These are phyloP conservation scores for Sporisorium scitamineum DNA, from an alignment of 1,284 basidiomycete species.

Conservation along the genomic window DNA sequence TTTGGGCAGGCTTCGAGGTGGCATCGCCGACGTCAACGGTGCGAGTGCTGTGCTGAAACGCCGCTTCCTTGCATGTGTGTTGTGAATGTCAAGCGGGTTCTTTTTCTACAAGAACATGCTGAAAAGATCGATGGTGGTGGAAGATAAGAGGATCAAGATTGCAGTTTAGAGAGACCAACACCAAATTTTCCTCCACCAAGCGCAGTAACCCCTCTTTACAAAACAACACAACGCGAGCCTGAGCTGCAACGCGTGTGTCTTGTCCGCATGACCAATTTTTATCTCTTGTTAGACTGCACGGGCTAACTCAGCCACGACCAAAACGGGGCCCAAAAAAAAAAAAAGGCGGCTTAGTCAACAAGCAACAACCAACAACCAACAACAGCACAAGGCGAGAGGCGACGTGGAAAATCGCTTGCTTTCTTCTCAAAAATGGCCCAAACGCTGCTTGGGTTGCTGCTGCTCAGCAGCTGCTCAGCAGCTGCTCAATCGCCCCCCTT, in stretches of 20 bases:
- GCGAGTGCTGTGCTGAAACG: neutral
- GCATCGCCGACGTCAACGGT: conserved; percentile 11
- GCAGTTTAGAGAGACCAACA: neutral
- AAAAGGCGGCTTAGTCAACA: conserved; percentile 12
- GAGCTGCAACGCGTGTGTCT: conserved; percentile 6
- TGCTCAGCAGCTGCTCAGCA: neutral
- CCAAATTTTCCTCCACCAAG: neutral
- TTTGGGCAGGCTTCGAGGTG: conserved; percentile 27
- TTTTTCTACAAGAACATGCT: no score
- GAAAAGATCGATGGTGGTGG: neutral
- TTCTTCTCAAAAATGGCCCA: conserved; percentile 42
- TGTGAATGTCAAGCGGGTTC: neutral
- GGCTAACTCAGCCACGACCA: neutral
- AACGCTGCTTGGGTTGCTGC: conserved; percentile 8
- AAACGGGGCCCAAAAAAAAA: neutral
- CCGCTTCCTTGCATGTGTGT: neutral
- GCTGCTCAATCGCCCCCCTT: no score
- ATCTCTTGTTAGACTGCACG: neutral
- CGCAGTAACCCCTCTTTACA: neutral
- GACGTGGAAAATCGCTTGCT: conserved; percentile 21
- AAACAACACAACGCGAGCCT: conserved; percentile 5
- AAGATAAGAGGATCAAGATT: neutral
- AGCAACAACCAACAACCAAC: no score
- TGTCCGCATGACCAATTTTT: conserved; percentile 5
- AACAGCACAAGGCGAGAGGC: no score